Evolutionary conservation across 2,329 filamentous ascomycete genomes (phyloP).

Genomic region (Penicillium sp.): DNA sequence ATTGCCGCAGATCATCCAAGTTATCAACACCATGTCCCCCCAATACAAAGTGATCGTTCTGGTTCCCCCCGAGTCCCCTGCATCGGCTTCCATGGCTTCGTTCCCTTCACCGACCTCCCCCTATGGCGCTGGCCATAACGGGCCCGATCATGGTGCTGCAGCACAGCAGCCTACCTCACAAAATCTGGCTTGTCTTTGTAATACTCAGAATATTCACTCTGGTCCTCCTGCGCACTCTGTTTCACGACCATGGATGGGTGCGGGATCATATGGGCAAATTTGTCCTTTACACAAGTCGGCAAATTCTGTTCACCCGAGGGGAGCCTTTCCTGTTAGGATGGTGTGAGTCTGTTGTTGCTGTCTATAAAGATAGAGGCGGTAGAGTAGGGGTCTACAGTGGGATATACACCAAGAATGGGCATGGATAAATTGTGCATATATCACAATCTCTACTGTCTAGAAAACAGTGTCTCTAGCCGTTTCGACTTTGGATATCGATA

Average conservation of each 20-base stretch:
- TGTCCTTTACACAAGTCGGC: constrained; percentile 10
- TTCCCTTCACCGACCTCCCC: not conserved
- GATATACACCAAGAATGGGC: not conserved
- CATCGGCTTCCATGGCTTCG: not conserved
- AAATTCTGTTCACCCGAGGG: not conserved
- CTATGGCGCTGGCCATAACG: not conserved
- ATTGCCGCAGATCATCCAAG: constrained; percentile 18
- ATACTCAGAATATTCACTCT: not conserved
- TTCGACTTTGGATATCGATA: too few relatives aligned
- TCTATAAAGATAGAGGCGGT: not conserved
- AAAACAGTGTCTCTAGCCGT: not conserved
- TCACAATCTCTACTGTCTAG: not conserved
- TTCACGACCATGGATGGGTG: not conserved
- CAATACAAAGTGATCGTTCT: constrained; percentile 20
- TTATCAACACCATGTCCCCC: constrained; percentile 11
- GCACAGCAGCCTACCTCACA: not conserved
- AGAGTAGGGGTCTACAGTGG: too few relatives aligned
- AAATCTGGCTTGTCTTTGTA: constrained; percentile 3
- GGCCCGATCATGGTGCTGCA: not conserved
- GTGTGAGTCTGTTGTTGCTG: not conserved
- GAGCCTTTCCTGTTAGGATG: not conserved
- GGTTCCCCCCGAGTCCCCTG: constrained; percentile 8
- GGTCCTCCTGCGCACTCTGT: not conserved
- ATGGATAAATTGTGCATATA: not conserved
- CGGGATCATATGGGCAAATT: not conserved